Evolutionary conservation across 2,329 filamentous ascomycete genomes (phyloP), one percentile per base, ranked within the genome.

Genomic region (Cercospora nicotianae): DNA sequence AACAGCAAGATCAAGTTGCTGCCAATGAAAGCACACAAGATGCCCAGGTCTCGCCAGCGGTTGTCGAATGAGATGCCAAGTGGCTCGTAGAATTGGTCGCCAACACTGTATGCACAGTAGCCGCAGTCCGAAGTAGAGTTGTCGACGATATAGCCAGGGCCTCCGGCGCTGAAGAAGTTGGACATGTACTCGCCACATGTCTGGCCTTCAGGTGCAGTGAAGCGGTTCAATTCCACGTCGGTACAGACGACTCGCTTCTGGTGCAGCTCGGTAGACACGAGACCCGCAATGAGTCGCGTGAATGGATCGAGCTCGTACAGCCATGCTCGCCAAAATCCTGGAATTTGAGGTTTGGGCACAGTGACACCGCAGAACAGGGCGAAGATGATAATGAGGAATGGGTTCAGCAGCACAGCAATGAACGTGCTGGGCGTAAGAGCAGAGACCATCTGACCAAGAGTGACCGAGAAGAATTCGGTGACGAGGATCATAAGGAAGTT

Each of bases 301-400:
- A 95, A 93, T 2, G 92, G 92, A 76, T 93, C 89, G 16, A 96
- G 87, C 78, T 94, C 84, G 82, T 94, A 94, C 7, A 95, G 83
- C 92, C 91, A 95, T 1, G 86, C 84, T 36, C 89, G 86, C 91
- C 91, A 95, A 81, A 93, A 93, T 1, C 80, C 82, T 1, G 91
- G 90, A 80, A 96, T 96, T 78, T 91, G 88, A 0, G 89, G 87
- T 51, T 89, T 87, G 0, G 93, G 90, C 61, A 96, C 91, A 0
- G 91, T 91, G 69, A 96, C 93, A 79, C 93, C 93, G 75, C 92
- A 96, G 87, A 96, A 96, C 26, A 96, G 85, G 1, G 90, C 86
- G 76, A 96, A 94, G 67, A 90, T 88, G 77, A 95, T 91, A 79
- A 93, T 89, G 77, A 95, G 82, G 77, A 94, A 91, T 0, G 93